Percentiles rank a stretch among this genome's conserved stretches.
These are phyloP conservation scores for Athelia sp. DNA, from an alignment of 1,284 basidiomycete species.

Conservation along the genomic window DNA sequence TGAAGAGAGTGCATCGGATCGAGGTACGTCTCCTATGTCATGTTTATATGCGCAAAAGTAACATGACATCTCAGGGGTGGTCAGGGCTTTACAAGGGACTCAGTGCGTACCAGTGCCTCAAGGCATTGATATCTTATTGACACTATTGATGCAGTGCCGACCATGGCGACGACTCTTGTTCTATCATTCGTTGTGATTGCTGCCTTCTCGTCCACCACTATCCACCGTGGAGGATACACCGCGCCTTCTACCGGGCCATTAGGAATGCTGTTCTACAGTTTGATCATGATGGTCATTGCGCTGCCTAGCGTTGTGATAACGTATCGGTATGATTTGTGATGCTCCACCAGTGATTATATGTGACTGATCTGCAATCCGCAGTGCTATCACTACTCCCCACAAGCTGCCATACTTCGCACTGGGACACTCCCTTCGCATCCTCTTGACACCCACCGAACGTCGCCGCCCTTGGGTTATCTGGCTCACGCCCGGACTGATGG, in stretches of 20 bases:
- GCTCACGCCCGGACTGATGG: slow-evolving; percentile 78
- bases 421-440: slow-evolving; percentile 59
- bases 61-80: slow-evolving; percentile 49
- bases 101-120: slow-evolving; percentile 44
- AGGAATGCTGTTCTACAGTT: slow-evolving; percentile 56
- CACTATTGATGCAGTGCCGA: slow-evolving; percentile 55
- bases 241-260: slow-evolving; percentile 21
- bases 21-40: slow-evolving; percentile 47
- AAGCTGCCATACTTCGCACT: slow-evolving; percentile 66
- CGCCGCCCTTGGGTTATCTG: slow-evolving; percentile 78
- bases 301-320: slow-evolving; percentile 80
- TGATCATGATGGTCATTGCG: slow-evolving; percentile 68
- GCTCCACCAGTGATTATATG: no score
- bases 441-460: slow-evolving; percentile 82
- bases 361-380: no score
- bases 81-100: slow-evolving; percentile 81
- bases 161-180: slow-evolving; percentile 48
- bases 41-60: neutral
- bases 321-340: slow-evolving; percentile 72
- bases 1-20: slow-evolving; percentile 67
- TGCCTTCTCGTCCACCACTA: slow-evolving; percentile 47
- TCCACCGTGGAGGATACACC: slow-evolving; percentile 57
- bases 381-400: slow-evolving; percentile 84
- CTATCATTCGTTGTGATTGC: slow-evolving; percentile 44
- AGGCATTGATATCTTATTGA: neutral